These are phyloP conservation scores for Saturnispora saitoi DNA, from an alignment of 805 yeast genomes.

Conservation along the genomic window DNA sequence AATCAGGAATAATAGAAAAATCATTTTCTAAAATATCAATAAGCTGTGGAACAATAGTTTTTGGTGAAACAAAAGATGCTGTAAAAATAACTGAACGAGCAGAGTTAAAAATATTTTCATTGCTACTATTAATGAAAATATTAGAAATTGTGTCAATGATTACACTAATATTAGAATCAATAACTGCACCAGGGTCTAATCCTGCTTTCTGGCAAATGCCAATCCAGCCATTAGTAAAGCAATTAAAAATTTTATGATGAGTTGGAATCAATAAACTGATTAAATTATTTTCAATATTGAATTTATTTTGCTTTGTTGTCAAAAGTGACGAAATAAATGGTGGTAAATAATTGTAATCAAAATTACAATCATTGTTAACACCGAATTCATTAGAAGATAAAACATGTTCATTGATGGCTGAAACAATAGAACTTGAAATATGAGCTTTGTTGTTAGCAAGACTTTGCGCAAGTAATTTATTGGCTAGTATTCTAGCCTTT, in stretches of 20 bases:
- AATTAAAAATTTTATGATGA: constrained; percentile 34
- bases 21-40: constrained; percentile 35
- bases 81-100: constrained; percentile 41
- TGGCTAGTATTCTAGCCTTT: constrained; percentile 29
- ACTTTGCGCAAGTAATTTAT: constrained; percentile 26
- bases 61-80: constrained; percentile 52
- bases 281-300: constrained; percentile 24
- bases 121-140: constrained; percentile 12
- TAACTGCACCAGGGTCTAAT: constrained; percentile 57
- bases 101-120: constrained; percentile 36
- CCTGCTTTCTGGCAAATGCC: constrained; percentile 53
- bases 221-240: constrained; percentile 60
- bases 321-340: constrained; percentile 31
- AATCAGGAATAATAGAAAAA: constrained; percentile 27
- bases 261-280: constrained; percentile 34
- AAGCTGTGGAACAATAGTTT: constrained; percentile 43
- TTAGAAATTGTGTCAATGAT: constrained; percentile 21
- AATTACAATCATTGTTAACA: constrained; percentile 15
- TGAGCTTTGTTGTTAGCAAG: constrained; percentile 30
- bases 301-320: constrained; percentile 20
- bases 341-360: constrained; percentile 22
- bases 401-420: constrained; percentile 31
- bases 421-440: constrained; percentile 37
- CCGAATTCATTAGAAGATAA: constrained; percentile 5
- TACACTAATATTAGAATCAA: constrained; percentile 23